Base-by-base conservation (phyloP, 2,329 filamentous ascomycete genomes). In the Helotiales sp. region DNA sequence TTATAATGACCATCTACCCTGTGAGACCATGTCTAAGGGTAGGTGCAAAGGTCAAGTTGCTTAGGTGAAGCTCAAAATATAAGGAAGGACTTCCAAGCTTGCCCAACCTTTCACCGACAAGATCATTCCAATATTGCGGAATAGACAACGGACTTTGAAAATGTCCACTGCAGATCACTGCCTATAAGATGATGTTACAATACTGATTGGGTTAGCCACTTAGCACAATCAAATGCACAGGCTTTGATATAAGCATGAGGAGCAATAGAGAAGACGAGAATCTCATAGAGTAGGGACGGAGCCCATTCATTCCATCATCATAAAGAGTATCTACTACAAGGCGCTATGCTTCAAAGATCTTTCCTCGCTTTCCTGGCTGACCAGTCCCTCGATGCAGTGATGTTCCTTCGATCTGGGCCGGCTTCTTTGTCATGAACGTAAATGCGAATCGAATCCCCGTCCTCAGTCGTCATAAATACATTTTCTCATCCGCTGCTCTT, bases 261-360 rank as follows among this genome's bases (percentile, higher is more conserved):
- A n/a, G n/a, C n/a, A n/a, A n/a, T n/a, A n/a, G n/a, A n/a, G n/a
- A n/a, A n/a, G n/a, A n/a, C 40, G n/a, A 7, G 3, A 27, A 44
- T 9, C 6, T 6, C 12, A 7, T 44, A 12, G 3, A 44, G 19
- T 25, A 5, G 40, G 40, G 19, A 44, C 10, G 54, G n/a, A 36
- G n/a, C 17, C 33, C 29, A 52, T 56, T 60, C 58, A 58, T 63
- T 53, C 42, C 52, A 51, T 57, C 58, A 53, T 55, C 42, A 42
- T 50, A 53, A 57, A 50, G 33, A 59, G 57, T 63, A 58, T 61
- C 36, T 59, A 60, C 61, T 62, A 63, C 57, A 63, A 58, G 52
- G 58, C 55, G 56, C 30, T 56, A 58, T 49, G 36, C 44, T 58
- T 53, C 59, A 63, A 58, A 48, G 36, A 17, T 30, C 30, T 57